Percentiles rank a stretch among this genome's conserved stretches.
Conservation (phyloP, 2,329 filamentous ascomycete genomes). For the Colletotrichum nymphaeae region DNA sequence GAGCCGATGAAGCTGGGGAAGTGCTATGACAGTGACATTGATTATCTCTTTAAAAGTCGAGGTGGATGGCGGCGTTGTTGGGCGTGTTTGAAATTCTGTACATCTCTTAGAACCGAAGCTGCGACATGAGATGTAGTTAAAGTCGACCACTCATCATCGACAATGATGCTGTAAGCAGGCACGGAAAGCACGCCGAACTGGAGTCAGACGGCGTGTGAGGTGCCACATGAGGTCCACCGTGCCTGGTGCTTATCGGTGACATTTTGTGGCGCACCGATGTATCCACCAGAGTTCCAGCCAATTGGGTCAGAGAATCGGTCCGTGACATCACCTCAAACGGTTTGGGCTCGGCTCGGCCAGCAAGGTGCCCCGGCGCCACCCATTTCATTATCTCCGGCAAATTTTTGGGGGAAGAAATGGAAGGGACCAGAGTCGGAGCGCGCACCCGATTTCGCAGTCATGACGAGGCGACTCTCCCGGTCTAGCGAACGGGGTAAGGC, state of each 20-base stretch:
- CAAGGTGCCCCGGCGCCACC: slow-evolving; percentile 29
- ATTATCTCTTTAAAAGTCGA: too few species aligned
- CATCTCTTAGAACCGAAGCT: not conserved
- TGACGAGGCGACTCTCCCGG: slow-evolving; percentile 25
- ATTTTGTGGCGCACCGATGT: slow-evolving; percentile 17
- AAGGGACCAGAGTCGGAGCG: slow-evolving; percentile 14
- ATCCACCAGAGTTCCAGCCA: slow-evolving; percentile 11
- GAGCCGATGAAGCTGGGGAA: not conserved
- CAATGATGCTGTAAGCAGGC: slow-evolving; percentile 26
- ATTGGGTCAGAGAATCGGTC: not conserved
- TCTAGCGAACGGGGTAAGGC: slow-evolving; percentile 26
- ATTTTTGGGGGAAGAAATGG: slow-evolving; percentile 24
- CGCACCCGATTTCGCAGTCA: slow-evolving; percentile 32
- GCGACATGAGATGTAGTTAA: slow-evolving; percentile 28
- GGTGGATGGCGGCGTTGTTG: not conserved
- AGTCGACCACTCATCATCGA: slow-evolving; percentile 32
- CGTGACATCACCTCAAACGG: slow-evolving; percentile 25
- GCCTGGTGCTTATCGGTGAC: slow-evolving; percentile 30
- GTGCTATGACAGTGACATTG: slow-evolving; percentile 12
- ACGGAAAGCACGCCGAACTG: slow-evolving; percentile 22
- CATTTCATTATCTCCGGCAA: slow-evolving; percentile 36
- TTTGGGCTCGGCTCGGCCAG: slow-evolving; percentile 28
- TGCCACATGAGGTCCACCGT: slow-evolving; percentile 20
- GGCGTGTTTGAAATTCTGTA: not conserved
- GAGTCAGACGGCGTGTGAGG: slow-evolving; percentile 29